Evolutionary conservation across 2,329 filamentous ascomycete species (phyloP).

Genomic region (Fusarium sp.): DNA sequence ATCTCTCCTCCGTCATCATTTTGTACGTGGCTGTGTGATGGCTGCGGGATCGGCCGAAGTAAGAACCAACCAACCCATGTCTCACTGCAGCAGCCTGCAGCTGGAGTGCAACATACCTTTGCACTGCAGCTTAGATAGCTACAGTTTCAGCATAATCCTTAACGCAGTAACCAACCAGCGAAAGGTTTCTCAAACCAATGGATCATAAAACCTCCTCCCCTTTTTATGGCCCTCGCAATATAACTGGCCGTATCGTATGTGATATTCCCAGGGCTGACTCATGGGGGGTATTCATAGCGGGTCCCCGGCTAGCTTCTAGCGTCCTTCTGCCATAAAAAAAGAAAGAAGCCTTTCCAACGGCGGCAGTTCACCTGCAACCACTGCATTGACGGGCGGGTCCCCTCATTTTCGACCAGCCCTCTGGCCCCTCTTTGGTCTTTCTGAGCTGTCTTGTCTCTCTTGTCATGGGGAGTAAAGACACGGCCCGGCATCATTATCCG

Average conservation of each 20-base stretch:
- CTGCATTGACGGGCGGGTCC: conserved; percentile 25
- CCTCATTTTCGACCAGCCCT: conserved; percentile 9
- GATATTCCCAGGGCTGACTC: conserved; percentile 21
- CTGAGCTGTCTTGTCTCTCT: too few species aligned
- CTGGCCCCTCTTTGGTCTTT: background rate
- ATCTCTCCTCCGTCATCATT: too few species aligned
- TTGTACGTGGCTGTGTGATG: too few species aligned
- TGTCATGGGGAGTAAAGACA: background rate
- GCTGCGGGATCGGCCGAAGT: too few species aligned
- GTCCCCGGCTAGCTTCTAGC: conserved; percentile 14
- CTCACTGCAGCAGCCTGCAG: too few species aligned
- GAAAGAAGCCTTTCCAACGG: conserved; percentile 25
- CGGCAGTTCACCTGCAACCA: conserved; percentile 23
- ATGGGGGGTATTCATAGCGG: background rate
- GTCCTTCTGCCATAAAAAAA: conserved; percentile 24
- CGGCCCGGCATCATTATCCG: conserved; percentile 11
- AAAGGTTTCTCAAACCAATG: too few species aligned
- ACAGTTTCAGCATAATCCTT: conserved; percentile 10
- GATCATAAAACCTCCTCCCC: too few species aligned
- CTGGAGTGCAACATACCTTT: too few species aligned
- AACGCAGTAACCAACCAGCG: too few species aligned
- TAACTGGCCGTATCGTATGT: conserved; percentile 20
- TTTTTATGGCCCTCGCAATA: background rate
- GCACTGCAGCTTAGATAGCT: too few species aligned
- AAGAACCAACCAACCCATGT: too few species aligned